Evolutionary conservation across 2,329 filamentous ascomycete species (phyloP), one percentile per base, ranked within the genome.

Genomic region (Stemphylium lycopersici): DNA sequence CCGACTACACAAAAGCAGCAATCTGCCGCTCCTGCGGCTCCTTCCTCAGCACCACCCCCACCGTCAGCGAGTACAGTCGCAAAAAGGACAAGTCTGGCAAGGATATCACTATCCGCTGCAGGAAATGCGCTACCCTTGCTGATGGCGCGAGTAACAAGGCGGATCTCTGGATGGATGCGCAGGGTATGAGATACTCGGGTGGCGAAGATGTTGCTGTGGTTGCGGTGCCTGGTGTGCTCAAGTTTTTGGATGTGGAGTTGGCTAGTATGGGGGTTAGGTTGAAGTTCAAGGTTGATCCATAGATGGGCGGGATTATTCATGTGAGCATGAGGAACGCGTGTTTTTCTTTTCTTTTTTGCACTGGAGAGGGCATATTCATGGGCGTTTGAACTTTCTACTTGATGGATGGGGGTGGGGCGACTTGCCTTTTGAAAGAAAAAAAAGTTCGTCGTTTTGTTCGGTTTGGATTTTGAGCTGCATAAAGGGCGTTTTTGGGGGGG

Each of bases 261-360:
- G 91, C 93, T 32, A 92, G 92, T 51, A 99, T 99, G 95, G 95
- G 95, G 48, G 88, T 99, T 48, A 89, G 92, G 78, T 85, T 99
- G 78, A 96, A 91, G 81, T 98, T 96, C 73, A 88, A 89, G 75
- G 89, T 98, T 39, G 80, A 81, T 40, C 80, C 79, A 36, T 81
- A 56, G 47, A 31, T 13, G 18, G 18, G 26, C 8, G 26, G 26
- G 26, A 11, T 29, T 29, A 11, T 29, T 5, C 6, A 11, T 29
- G 26, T 29, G 26, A 29, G 8, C 2, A 29, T 11, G 26, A 29
- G 26, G 26, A 3, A 29, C 26, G 26, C 26, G 26, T 29, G 10
- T 8, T 29, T 7, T 11, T 29, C n/a, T n/a, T n/a, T n/a, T n/a
- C n/a, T n/a, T n/a, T n/a, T n/a, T n/a, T n/a, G n/a, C n/a, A n/a